Evolutionary conservation across 192 early-diverging fungal genomes (phyloP), one percentile per base, ranked within the genome.

Genomic region (Coemansia sp.): DNA sequence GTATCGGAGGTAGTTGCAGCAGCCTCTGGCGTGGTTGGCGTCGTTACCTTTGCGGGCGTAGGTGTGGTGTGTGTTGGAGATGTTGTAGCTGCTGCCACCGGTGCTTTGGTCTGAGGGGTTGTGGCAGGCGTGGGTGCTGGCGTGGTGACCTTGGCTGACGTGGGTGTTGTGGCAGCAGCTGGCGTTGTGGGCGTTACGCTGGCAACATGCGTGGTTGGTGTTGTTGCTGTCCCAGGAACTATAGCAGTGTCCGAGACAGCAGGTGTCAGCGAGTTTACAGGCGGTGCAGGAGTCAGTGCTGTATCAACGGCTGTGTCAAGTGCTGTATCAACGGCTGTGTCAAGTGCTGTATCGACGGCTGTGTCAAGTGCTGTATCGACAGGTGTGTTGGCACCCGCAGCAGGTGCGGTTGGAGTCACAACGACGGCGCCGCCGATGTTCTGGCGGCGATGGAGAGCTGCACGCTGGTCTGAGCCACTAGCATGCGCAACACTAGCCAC

Each of bases 161-260:
- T 46, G 10, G 61, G 31, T 46, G 60, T 40, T 47, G 15, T 50
- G 12, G 58, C 49, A 3, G 66, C 60, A 31, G 56, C 49, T 53
- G 64, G 38, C 18, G 58, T 15, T 24, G 44, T 20, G 4, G 25
- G 38, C 0, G 48, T 46, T 20, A 55, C 53, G 3, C 15, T 44
- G 40, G 40, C 40, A 15, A n/a, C 14, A 44, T n/a, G 54, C 54
- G 54, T 56, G 54, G 34, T 17, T 18, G 20, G 15, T 2, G 47
- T 17, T 7, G 63, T 8, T 52, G 42, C 5, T 17, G 51, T n/a
- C 15, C 60, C 61, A 15, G 54, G n/a, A 18, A 31, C 40, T n/a
- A 58, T 38, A 1, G 56, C 21, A 3, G 47, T 51, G 9, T 61
- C 21, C 5, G 46, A 14, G 20, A 28, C 36, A 34, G 34, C 25